Evolutionary conservation across 805 yeast genomes (phyloP).

Genomic region (Pichia exigua): DNA sequence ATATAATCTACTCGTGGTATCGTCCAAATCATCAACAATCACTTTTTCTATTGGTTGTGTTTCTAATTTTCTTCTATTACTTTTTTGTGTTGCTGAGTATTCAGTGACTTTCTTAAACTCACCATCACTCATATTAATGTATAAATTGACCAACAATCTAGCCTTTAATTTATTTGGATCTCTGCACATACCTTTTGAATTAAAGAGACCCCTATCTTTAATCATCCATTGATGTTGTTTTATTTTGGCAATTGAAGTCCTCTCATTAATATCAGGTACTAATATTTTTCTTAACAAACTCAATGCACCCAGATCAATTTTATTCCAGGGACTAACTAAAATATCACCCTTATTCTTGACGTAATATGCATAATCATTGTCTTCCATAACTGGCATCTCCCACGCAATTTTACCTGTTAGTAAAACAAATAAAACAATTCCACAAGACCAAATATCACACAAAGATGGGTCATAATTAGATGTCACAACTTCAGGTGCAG

Average conservation of each 20-base stretch:
- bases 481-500: constrained; percentile 63
- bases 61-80: constrained; percentile 19
- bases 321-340: constrained; percentile 46
- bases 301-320: constrained; percentile 39
- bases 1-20: constrained; percentile 13
- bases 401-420: constrained; percentile 64
- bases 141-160: constrained; percentile 42
- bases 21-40: constrained; percentile 32
- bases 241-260: constrained; percentile 37
- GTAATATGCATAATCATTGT: constrained; percentile 32
- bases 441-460: constrained; percentile 66
- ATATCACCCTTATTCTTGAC: constrained; percentile 39
- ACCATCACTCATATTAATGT: constrained; percentile 45
- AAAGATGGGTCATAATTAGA: constrained; percentile 47
- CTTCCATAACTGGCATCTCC: constrained; percentile 51
- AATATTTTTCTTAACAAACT: constrained; percentile 47
- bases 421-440: constrained; percentile 53
- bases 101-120: constrained; percentile 29
- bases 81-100: constrained; percentile 19
- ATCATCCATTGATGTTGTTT: constrained; percentile 50
- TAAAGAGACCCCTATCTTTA: constrained; percentile 35
- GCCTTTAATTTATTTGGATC: constrained; percentile 46
- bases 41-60: constrained; percentile 40
- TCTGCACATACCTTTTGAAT: constrained; percentile 41
- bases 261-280: constrained; percentile 37